Conservation (phyloP, 2,329 filamentous ascomycete genomes). For the Ceratocystis cubensis region DNA sequence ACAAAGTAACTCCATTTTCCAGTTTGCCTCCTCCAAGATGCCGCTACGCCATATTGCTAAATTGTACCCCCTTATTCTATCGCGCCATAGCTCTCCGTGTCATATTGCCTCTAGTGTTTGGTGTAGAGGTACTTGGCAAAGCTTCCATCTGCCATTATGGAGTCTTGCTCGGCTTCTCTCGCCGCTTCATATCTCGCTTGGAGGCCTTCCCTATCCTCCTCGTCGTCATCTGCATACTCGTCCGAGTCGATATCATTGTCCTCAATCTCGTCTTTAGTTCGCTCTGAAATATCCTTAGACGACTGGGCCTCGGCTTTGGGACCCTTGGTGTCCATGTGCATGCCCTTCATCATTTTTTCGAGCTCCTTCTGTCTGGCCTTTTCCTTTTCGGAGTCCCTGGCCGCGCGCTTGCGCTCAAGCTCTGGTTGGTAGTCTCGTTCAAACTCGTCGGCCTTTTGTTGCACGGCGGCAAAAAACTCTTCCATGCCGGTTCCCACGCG, state of each 20-base stretch:
- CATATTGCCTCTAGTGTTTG: constrained; percentile 27
- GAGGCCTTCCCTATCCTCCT: constrained; percentile 51
- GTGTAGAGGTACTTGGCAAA: constrained; percentile 48
- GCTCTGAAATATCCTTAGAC: constrained; percentile 30
- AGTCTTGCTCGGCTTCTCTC: constrained; percentile 46
- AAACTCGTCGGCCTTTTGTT: constrained; percentile 79
- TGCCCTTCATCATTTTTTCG: constrained; percentile 87
- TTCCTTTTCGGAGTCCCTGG: constrained; percentile 64
- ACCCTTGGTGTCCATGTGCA: constrained; percentile 41
- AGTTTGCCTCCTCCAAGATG: neutral
- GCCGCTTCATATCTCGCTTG: constrained; percentile 67
- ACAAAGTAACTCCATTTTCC: neutral
- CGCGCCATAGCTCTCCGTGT: neutral
- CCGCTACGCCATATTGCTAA: neutral
- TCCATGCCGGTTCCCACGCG: constrained; percentile 86
- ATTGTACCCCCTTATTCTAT: neutral
- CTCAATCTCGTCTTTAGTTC: constrained; percentile 38
- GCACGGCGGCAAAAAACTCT: constrained; percentile 84
- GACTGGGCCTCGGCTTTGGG: constrained; percentile 20
- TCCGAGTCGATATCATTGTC: constrained; percentile 48
- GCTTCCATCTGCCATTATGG: constrained; percentile 43
- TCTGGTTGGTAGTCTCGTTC: constrained; percentile 84
- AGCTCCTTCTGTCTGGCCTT: constrained; percentile 66
- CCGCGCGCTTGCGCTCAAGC: constrained; percentile 61
- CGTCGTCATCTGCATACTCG: constrained; percentile 47